Evolutionary conservation across 2,329 filamentous ascomycete species (phyloP).

Genomic region (Xylariaceae sp.): DNA sequence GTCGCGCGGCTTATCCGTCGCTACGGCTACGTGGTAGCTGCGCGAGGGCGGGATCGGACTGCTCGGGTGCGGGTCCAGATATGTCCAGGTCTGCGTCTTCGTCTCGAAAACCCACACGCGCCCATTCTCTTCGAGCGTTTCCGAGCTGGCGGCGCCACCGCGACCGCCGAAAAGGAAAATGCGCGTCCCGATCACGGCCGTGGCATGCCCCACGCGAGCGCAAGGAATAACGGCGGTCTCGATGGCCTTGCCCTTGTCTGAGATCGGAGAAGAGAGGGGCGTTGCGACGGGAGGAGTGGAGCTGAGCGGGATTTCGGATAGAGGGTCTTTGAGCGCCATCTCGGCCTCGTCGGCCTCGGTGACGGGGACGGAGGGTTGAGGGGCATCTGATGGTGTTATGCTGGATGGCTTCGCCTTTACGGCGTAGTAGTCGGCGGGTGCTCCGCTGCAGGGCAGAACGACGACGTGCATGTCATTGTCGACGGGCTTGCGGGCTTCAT

Average conservation of each 20-base stretch:
- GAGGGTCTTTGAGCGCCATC: conserved; percentile 33
- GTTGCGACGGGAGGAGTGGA: conserved; percentile 26
- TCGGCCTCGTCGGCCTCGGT: conserved; percentile 30
- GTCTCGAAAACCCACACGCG: conserved; percentile 73
- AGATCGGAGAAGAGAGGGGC: conserved; percentile 13
- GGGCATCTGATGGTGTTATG: conserved; percentile 11
- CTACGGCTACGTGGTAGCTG: conserved; percentile 63
- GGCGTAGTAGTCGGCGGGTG: conserved; percentile 54
- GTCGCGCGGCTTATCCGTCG: conserved; percentile 52
- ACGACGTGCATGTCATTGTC: conserved; percentile 69
- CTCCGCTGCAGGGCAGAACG: conserved; percentile 52
- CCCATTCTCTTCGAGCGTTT: conserved; percentile 67
- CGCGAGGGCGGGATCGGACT: conserved; percentile 55
- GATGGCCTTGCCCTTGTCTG: conserved; percentile 31
- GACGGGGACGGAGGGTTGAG: conserved; percentile 18
- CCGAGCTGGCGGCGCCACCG: conserved; percentile 54
- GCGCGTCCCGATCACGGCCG: conserved; percentile 59
- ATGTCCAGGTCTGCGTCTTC: conserved; percentile 57
- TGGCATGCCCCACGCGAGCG: conserved; percentile 68
- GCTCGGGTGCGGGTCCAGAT: conserved; percentile 51
- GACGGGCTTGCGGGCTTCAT: conserved; percentile 57
- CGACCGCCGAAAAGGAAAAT: conserved; percentile 81
- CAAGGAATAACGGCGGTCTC: conserved; percentile 47
- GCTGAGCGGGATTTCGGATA: conserved; percentile 40
- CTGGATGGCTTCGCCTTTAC: conserved; percentile 45